Percentiles rank a stretch among this genome's conserved stretches.
phyloP scores from a whole-genome alignment of 2,329 filamentous ascomycete genomes.

The Aspergillus sp. region DNA sequence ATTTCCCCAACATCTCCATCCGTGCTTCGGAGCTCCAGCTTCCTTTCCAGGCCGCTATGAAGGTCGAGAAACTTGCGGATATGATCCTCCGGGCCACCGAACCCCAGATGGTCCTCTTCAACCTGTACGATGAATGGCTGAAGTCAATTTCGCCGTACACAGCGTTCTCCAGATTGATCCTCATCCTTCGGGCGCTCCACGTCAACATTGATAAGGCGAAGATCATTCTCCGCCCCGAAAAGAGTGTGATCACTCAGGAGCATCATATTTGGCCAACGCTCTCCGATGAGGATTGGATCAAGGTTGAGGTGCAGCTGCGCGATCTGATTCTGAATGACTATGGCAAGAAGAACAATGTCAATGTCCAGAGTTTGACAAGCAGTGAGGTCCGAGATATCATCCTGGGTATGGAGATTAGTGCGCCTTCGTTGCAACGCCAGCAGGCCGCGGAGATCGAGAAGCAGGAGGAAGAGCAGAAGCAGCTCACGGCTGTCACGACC shows the following conservation, averaged over 20 bases:
- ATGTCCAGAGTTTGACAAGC: conserved; percentile 89
- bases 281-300: conserved; percentile 96
- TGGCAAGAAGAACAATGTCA: conserved; percentile 99
- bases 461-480: conserved; percentile 93
- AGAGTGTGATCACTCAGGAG: conserved; percentile 95
- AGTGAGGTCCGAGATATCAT: conserved; percentile 98
- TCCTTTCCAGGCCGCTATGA: conserved; percentile 99
- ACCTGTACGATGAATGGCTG: conserved; percentile 96
- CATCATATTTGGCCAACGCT: conserved; percentile 98
- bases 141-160: conserved; percentile 99
- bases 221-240: conserved; percentile 85
- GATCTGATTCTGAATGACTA: conserved; percentile 97
- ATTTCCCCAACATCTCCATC: conserved; percentile 99
- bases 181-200: conserved; percentile 89
- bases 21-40: conserved; percentile 92
- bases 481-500: conserved; percentile 92
- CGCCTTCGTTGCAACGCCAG: conserved; percentile 94
- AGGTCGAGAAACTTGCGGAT: conserved; percentile 97
- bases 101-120: conserved; percentile 99
- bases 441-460: conserved; percentile 98
- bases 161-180: conserved; percentile 86
- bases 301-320: conserved; percentile 92
- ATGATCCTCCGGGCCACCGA: conserved; percentile 98
- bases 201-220: conserved; percentile 99
- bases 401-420: conserved; percentile 97